Conservation (phyloP, 495 filamentous ascomycete genomes). For the Penicillium paradoxum region DNA sequence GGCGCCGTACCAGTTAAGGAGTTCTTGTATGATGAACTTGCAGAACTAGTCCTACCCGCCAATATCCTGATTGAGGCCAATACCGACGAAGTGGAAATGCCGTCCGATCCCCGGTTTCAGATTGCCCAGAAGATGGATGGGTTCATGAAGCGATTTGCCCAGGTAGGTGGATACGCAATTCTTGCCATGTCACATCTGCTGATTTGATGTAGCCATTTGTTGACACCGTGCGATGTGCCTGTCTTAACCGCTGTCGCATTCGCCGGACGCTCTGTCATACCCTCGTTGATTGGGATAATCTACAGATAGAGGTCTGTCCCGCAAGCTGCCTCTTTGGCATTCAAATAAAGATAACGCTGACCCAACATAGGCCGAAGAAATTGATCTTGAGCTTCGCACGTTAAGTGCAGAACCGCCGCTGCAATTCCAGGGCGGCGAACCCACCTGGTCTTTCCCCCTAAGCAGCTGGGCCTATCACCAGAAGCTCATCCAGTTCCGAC, state of each 20-base stretch:
- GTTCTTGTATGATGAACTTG: conserved; percentile 74
- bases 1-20: conserved; percentile 64
- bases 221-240: conserved; percentile 75
- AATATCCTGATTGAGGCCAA: conserved; percentile 64
- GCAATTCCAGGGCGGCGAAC: conserved; percentile 38
- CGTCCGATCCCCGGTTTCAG: conserved; percentile 69
- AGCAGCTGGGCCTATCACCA: conserved; percentile 86
- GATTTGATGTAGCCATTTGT: conserved; percentile 59
- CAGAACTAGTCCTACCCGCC: conserved; percentile 67
- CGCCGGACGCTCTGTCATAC: conserved; percentile 78
- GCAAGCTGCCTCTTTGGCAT: background rate
- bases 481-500: conserved; percentile 81
- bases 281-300: conserved; percentile 74
- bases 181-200: background rate
- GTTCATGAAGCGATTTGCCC: conserved; percentile 68
- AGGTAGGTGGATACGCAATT: conserved; percentile 31
- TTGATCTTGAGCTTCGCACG: conserved; percentile 66
- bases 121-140: conserved; percentile 73
- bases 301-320: conserved; percentile 65
- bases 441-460: conserved; percentile 64
- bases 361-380: conserved; percentile 55
- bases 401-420: conserved; percentile 59
- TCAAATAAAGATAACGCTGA: background rate
- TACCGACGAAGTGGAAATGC: conserved; percentile 70
- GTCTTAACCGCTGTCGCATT: conserved; percentile 84